Conservation (phyloP, 2,329 filamentous ascomycete species). For the Elsinoe perseae region DNA sequence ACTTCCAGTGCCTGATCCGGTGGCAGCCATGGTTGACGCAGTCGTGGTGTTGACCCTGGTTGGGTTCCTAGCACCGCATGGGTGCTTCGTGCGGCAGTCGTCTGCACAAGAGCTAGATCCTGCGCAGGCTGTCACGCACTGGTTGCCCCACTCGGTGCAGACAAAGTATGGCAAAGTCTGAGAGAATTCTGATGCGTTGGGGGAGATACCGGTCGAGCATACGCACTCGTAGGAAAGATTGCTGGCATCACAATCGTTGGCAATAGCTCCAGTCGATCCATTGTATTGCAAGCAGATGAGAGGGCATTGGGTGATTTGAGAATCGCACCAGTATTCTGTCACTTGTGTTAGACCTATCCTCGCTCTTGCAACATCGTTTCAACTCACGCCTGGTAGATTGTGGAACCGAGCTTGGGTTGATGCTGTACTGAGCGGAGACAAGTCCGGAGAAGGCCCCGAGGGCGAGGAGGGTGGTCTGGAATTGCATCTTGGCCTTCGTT, state of each 20-base stretch:
- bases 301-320: conserved; percentile 58
- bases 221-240: conserved; percentile 63
- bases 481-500: conserved; percentile 34
- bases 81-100: conserved; percentile 57
- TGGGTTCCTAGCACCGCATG: conserved; percentile 64
- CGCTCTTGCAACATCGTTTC: not conserved
- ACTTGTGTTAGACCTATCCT: not conserved
- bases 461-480: conserved; percentile 43
- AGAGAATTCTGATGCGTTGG: conserved; percentile 69
- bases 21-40: conserved; percentile 39
- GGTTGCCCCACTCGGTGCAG: conserved; percentile 62
- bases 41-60: conserved; percentile 50
- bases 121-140: conserved; percentile 53
- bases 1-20: conserved; percentile 32
- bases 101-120: conserved; percentile 51
- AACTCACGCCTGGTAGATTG: conserved; percentile 46
- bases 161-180: conserved; percentile 71
- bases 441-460: conserved; percentile 41
- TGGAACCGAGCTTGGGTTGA: conserved; percentile 56
- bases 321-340: conserved; percentile 51
- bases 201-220: conserved; percentile 57
- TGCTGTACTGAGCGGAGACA: conserved; percentile 50
- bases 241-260: conserved; percentile 62
- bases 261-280: conserved; percentile 34
- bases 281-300: conserved; percentile 61